Conservation (phyloP, 257 asterid genomes). For the Haberlea rhodopensis region DNA sequence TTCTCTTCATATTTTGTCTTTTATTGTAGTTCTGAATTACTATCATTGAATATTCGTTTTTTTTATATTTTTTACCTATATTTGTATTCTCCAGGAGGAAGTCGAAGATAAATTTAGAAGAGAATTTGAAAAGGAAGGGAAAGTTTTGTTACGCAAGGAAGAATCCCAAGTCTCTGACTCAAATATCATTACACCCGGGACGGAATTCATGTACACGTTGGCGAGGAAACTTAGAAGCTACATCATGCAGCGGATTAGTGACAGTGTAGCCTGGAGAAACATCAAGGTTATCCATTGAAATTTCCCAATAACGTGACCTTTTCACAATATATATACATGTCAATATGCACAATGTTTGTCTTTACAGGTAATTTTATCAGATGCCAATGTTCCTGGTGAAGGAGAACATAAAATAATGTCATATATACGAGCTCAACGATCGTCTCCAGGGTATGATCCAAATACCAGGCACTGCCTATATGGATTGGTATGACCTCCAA, state of each 20-base stretch:
- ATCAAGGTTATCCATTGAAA: conserved; percentile 40
- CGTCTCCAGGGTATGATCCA: conserved; percentile 47
- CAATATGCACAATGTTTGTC: background rate
- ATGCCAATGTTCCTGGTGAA: conserved; percentile 71
- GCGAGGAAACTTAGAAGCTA: conserved; percentile 38
- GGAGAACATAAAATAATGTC: conserved; percentile 75
- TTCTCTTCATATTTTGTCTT: background rate
- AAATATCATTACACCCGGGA: conserved; percentile 64
- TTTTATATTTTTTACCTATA: background rate
- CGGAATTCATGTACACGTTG: conserved; percentile 50
- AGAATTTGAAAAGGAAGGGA: conserved; percentile 46
- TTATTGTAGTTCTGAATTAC: background rate
- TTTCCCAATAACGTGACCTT: background rate
- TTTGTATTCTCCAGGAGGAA: conserved; percentile 35
- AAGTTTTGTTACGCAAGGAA: conserved; percentile 36
- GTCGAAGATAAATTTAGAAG: conserved; percentile 37
- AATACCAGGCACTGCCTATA: conserved; percentile 63
- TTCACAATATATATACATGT: background rate
- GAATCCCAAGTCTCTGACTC: conserved; percentile 51
- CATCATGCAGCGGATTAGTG: conserved; percentile 30
- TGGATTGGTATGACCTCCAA: conserved; percentile 47
- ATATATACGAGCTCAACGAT: conserved; percentile 51
- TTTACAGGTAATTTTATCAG: conserved; percentile 64
- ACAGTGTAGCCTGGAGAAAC: conserved; percentile 45
- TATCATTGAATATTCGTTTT: background rate